A percentile compares a stretch with the other conserved stretches of the same genome.
phyloP scores from a whole-genome alignment of 305 asterid species.

The Plantago coronopus region DNA sequence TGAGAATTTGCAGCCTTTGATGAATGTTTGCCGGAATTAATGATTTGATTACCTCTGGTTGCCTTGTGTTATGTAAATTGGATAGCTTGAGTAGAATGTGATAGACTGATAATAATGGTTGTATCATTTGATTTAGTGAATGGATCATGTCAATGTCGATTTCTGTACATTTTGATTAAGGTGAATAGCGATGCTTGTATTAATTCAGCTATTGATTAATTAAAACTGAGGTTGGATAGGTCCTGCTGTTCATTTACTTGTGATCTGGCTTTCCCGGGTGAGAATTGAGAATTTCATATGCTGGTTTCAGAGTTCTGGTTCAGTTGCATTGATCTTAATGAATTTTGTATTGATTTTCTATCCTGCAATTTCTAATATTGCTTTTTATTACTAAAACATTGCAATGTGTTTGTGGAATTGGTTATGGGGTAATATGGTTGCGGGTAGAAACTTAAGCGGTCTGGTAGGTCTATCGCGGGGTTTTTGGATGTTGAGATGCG shows the following conservation, averaged over 20 bases:
- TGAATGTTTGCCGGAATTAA: neutral
- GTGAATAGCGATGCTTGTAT: neutral
- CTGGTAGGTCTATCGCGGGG: too few relatives aligned
- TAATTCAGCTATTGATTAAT: neutral
- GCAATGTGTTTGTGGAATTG: too few relatives aligned
- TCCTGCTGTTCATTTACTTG: neutral
- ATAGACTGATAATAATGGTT: too few relatives aligned
- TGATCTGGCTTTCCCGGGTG: neutral
- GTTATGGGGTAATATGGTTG: too few relatives aligned
- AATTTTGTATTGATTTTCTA: neutral
- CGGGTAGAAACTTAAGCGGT: too few relatives aligned
- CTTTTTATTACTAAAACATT: too few relatives aligned
- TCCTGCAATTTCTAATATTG: too few relatives aligned
- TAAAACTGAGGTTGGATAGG: neutral
- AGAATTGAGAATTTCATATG: neutral
- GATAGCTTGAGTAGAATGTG: conserved; percentile 3
- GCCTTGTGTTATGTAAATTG: neutral
- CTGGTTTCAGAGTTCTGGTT: neutral
- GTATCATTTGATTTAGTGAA: conserved; percentile 5
- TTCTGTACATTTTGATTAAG: conserved; percentile 13
- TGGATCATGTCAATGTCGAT: conserved; percentile 8
- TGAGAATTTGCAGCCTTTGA: conserved; percentile 2
- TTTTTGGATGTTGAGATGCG: too few relatives aligned
- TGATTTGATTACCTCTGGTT: conserved; percentile 10
- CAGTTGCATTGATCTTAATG: neutral